Conservation (phyloP, 148 eudicot genomes). For the Nepenthes mirabilis region DNA sequence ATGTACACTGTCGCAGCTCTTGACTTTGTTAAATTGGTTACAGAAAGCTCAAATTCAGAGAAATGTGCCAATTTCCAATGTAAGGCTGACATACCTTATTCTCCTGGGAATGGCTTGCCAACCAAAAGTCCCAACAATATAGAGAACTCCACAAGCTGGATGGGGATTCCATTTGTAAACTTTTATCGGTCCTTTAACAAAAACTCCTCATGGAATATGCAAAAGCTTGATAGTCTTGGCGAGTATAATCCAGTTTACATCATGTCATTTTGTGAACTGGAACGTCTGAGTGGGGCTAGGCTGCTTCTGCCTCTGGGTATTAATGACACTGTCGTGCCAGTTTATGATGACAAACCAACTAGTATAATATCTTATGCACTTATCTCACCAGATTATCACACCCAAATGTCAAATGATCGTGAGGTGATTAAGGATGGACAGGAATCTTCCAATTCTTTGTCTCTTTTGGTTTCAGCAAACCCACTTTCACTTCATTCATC, state of each 20-base stretch:
- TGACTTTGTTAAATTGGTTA: conserved; percentile 8
- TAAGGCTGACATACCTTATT: conserved; percentile 18
- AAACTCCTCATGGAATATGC: conserved; percentile 29
- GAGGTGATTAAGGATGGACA: conserved; percentile 35
- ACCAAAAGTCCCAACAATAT: conserved; percentile 25
- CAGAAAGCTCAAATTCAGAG: conserved; percentile 25
- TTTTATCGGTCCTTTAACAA: conserved; percentile 52
- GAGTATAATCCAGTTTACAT: conserved; percentile 66
- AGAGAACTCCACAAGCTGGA: conserved; percentile 54
- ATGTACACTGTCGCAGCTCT: conserved; percentile 18
- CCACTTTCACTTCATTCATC: conserved; percentile 29
- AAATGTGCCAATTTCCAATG: conserved; percentile 25
- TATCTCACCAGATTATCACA: conserved; percentile 45
- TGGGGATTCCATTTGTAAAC: conserved; percentile 50
- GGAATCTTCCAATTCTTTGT: conserved; percentile 35
- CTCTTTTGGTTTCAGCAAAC: conserved; percentile 24
- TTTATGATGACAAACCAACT: conserved; percentile 85
- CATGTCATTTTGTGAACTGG: conserved; percentile 52
- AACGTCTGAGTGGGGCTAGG: conserved; percentile 58
- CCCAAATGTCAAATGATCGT: conserved; percentile 49
- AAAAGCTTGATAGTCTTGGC: conserved; percentile 51
- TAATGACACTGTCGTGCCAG: conserved; percentile 57
- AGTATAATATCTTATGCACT: conserved; percentile 76
- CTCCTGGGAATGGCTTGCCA: conserved; percentile 20
- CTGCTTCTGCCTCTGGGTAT: conserved; percentile 59